Conservation (phyloP, 768 basidiomycete species). For the Pleurotus citrinopileatus region DNA sequence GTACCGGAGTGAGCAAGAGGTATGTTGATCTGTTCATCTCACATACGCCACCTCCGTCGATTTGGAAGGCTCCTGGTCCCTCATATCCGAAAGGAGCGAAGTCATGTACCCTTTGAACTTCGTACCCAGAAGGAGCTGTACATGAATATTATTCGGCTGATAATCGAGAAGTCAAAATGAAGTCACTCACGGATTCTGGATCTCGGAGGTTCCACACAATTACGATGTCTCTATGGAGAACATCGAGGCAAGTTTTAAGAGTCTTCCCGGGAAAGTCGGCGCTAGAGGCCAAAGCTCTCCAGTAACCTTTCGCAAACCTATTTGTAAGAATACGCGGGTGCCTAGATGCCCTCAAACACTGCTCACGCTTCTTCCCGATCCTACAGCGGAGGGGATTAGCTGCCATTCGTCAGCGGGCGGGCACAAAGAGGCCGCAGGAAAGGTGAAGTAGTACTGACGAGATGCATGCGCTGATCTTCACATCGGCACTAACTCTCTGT, state of each 20-base stretch:
- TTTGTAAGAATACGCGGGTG: too few species aligned
- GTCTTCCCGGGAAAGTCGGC: constrained; percentile 17
- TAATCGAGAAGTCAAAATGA: too few species aligned
- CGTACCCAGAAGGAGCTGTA: constrained; percentile 15
- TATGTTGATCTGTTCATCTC: not conserved
- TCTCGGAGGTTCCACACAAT: constrained; percentile 22
- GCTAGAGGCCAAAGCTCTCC: constrained; percentile 21
- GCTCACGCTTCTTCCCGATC: constrained; percentile 13
- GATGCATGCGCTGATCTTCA: constrained; percentile 22
- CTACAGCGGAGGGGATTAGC: not conserved
- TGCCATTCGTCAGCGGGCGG: too few species aligned
- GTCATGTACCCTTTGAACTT: constrained; percentile 18
- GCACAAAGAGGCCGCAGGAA: too few species aligned
- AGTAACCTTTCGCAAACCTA: too few species aligned
- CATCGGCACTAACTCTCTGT: constrained; percentile 19
- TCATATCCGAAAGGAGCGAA: constrained; percentile 10
- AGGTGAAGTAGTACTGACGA: constrained; percentile 15
- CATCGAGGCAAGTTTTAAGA: constrained; percentile 18
- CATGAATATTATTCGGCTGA: not conserved
- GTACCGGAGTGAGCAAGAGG: not conserved
- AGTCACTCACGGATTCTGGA: constrained; percentile 17
- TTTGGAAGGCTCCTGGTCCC: not conserved
- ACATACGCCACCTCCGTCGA: constrained; percentile 1
- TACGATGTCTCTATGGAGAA: constrained; percentile 23
- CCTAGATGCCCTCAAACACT: too few species aligned